Percentiles rank a stretch among this genome's conserved stretches.
These are phyloP conservation scores for Spiraea crenata DNA, from an alignment of 331 rosid genomes.

Conservation along the genomic window DNA sequence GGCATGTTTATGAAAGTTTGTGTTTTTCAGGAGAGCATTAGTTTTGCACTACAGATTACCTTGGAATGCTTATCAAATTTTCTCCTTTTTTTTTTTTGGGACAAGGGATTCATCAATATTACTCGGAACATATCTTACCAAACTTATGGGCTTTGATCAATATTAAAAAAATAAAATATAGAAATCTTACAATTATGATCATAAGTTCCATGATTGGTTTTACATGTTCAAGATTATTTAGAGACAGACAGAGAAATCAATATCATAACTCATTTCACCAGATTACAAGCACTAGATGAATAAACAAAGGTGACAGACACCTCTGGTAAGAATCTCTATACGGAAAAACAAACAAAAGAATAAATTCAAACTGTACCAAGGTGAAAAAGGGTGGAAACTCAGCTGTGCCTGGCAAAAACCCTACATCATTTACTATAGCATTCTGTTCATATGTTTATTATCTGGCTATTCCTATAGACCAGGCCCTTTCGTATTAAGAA, in stretches of 20 bases:
- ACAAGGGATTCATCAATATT: neutral
- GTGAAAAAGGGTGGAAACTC: neutral
- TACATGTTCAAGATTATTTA: neutral
- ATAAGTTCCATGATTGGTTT: neutral
- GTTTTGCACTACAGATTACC: neutral
- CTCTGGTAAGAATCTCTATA: neutral
- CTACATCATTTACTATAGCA: too few species aligned
- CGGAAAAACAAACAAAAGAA: neutral
- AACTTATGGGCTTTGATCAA: neutral
- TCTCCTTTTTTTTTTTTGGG: neutral
- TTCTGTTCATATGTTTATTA: too few species aligned
- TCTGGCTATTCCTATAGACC: too few species aligned
- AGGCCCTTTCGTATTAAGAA: too few species aligned
- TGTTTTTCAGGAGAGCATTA: neutral
- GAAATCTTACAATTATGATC: neutral
- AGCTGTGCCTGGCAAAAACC: too few species aligned
- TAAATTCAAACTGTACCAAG: neutral
- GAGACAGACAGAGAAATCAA: neutral
- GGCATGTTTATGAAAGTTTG: neutral
- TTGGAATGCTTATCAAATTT: neutral
- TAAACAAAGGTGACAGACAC: neutral
- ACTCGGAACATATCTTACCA: neutral
- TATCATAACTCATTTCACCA: too few species aligned
- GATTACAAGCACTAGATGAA: neutral
- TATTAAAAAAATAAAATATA: neutral